Percentiles rank a stretch among this genome's conserved stretches.
These are phyloP conservation scores for Hypoxylon sp. DNA, from an alignment of 2,329 filamentous ascomycete species.

Conservation along the genomic window DNA sequence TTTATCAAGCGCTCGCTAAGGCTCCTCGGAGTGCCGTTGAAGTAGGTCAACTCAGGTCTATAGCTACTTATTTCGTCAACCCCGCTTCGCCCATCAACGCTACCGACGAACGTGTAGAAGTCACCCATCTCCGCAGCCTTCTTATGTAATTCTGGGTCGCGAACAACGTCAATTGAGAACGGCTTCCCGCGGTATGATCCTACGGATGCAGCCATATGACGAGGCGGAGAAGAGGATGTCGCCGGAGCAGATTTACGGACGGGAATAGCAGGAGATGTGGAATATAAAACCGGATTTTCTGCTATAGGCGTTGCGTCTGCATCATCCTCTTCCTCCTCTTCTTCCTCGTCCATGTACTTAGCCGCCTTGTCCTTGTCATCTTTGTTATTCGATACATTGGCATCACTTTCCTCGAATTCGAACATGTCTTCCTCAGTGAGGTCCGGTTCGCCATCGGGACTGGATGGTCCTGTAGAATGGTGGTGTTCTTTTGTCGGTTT, in stretches of 20 bases:
- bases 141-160: constrained; percentile 64
- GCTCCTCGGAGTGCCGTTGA: constrained; percentile 63
- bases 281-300: constrained; percentile 54
- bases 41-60: constrained; percentile 57
- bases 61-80: constrained; percentile 65
- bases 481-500: constrained; percentile 18
- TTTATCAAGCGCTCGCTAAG: constrained; percentile 66
- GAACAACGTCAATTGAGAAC: constrained; percentile 67
- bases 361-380: constrained; percentile 49
- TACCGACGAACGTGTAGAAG: constrained; percentile 67
- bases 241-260: constrained; percentile 55
- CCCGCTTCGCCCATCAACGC: constrained; percentile 66
- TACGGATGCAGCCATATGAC: constrained; percentile 60
- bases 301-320: constrained; percentile 36
- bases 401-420: constrained; percentile 61
- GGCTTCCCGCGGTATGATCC: constrained; percentile 70
- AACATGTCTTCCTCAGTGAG: constrained; percentile 62
- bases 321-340: constrained; percentile 52
- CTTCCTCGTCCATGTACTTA: constrained; percentile 57
- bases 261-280: constrained; percentile 63
- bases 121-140: constrained; percentile 65
- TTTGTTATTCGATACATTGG: constrained; percentile 25
- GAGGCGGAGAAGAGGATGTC: constrained; percentile 55
- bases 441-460: constrained; percentile 14
- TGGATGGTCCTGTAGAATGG: constrained; percentile 33